A percentile compares a stretch with the other conserved stretches of the same genome.
Evolutionary conservation across 305 asterid species (phyloP).

Genomic region (Andrographis paniculata): DNA sequence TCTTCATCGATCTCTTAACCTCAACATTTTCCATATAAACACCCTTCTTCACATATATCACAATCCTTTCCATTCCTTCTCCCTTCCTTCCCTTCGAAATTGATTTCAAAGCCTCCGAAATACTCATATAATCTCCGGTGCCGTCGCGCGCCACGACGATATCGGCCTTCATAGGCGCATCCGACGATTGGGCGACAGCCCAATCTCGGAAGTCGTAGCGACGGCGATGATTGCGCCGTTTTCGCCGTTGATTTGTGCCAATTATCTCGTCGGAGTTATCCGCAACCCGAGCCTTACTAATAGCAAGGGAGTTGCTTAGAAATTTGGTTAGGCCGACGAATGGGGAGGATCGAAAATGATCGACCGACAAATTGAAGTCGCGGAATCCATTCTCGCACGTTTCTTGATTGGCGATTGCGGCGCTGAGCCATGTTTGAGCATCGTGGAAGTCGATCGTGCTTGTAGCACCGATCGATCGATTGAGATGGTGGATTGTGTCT

Average conservation of each 20-base stretch:
- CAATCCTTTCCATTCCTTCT: conserved; percentile 22
- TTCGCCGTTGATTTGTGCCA: neutral
- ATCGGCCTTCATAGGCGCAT: conserved; percentile 19
- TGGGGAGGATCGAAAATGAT: conserved; percentile 17
- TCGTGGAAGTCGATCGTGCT: conserved; percentile 11
- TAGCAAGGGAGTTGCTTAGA: conserved; percentile 48
- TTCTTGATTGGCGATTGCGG: conserved; percentile 45
- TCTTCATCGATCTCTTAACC: conserved; percentile 34
- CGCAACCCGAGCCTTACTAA: conserved; percentile 25
- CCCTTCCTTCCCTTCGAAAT: conserved; percentile 21
- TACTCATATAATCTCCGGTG: conserved; percentile 40
- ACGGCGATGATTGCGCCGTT: conserved; percentile 17
- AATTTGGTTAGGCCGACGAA: conserved; percentile 22
- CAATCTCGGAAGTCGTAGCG: conserved; percentile 31
- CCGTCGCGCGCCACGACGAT: conserved; percentile 58
- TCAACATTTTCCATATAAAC: conserved; percentile 46
- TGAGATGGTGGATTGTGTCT: conserved; percentile 38
- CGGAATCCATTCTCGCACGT: conserved; percentile 47
- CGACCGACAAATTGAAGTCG: conserved; percentile 35
- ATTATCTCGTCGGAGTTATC: neutral
- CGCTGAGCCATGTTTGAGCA: conserved; percentile 63
- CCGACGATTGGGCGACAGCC: conserved; percentile 25
- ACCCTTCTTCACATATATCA: conserved; percentile 50
- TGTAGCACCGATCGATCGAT: conserved; percentile 16
- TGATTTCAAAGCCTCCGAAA: conserved; percentile 36